Evolutionary conservation across 306 rosid species (phyloP).

Genomic region (Cucurbita moschata): DNA sequence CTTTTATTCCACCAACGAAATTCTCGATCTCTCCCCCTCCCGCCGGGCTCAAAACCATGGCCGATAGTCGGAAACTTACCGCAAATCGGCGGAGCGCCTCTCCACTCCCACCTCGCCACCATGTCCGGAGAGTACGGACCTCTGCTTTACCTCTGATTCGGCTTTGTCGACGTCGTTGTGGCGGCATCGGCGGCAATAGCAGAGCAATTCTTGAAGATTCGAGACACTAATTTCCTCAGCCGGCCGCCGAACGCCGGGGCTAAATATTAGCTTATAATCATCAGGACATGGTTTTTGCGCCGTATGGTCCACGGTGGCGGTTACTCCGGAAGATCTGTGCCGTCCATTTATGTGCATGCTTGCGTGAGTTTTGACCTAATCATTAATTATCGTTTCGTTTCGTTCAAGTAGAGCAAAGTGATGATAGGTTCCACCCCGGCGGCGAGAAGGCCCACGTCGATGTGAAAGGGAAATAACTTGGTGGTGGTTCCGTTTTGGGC

Average conservation of each 20-base stretch:
- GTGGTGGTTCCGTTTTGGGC: slow-evolving; percentile 77
- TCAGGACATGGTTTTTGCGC: slow-evolving; percentile 66
- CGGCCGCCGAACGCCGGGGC: slow-evolving; percentile 77
- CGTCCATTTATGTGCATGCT: slow-evolving; percentile 12
- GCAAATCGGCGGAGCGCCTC: slow-evolving; percentile 44
- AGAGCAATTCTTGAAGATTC: slow-evolving; percentile 42
- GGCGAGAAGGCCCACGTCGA: slow-evolving; percentile 44
- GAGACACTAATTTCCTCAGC: slow-evolving; percentile 55
- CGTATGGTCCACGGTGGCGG: slow-evolving; percentile 74
- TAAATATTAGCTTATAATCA: slow-evolving; percentile 52
- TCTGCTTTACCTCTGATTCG: slow-evolving; percentile 51
- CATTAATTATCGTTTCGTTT: too few species aligned
- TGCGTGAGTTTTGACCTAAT: neutral
- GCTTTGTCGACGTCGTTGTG: slow-evolving; percentile 47
- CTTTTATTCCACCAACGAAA: slow-evolving; percentile 7
- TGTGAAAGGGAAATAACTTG: slow-evolving; percentile 49
- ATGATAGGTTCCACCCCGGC: slow-evolving; percentile 55
- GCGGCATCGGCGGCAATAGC: slow-evolving; percentile 69
- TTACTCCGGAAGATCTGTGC: slow-evolving; percentile 57
- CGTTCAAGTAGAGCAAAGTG: slow-evolving; percentile 54
- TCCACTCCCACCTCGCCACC: slow-evolving; percentile 39
- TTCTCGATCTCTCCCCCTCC: slow-evolving; percentile 17
- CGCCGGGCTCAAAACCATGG: slow-evolving; percentile 85
- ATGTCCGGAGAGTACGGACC: slow-evolving; percentile 55
- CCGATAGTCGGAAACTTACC: slow-evolving; percentile 70